These are phyloP conservation scores for Rauvolfia tetraphylla DNA, from an alignment of 257 asterid species.

Conservation along the genomic window DNA sequence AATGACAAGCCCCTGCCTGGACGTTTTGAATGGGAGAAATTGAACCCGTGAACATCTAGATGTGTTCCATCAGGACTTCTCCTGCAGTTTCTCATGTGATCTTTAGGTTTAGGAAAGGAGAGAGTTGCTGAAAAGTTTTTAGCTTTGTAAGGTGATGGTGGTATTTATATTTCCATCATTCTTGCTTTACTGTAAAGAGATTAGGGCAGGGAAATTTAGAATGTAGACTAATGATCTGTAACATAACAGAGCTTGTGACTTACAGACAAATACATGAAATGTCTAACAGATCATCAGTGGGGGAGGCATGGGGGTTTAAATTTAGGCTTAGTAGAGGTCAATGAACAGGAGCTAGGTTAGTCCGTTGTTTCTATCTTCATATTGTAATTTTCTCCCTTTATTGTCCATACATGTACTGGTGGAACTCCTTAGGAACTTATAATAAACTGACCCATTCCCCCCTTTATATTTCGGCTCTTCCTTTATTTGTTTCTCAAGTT, in stretches of 20 bases:
- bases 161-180: constrained; percentile 16
- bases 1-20: constrained; percentile 38
- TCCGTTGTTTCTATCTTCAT: constrained; percentile 13
- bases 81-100: constrained; percentile 18
- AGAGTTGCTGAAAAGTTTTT: constrained; percentile 13
- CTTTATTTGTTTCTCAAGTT: background rate
- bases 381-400: constrained; percentile 13
- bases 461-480: background rate
- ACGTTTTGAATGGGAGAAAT: constrained; percentile 31
- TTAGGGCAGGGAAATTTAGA: constrained; percentile 25
- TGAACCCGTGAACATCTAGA: constrained; percentile 15
- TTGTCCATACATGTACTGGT: constrained; percentile 29
- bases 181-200: constrained; percentile 27
- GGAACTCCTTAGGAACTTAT: constrained; percentile 21
- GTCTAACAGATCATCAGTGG: constrained; percentile 37
- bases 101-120: constrained; percentile 18
- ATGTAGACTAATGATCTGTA: constrained; percentile 41
- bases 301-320: constrained; percentile 12
- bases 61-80: constrained; percentile 8
- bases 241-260: constrained; percentile 33
- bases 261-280: constrained; percentile 21
- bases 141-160: constrained; percentile 17
- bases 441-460: constrained; percentile 25
- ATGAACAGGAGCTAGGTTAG: constrained; percentile 3
- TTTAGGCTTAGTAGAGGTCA: background rate